Base-by-base conservation (phyloP, 2,329 filamentous ascomycete genomes). In the Magnaporthiopsis rhizophila region DNA sequence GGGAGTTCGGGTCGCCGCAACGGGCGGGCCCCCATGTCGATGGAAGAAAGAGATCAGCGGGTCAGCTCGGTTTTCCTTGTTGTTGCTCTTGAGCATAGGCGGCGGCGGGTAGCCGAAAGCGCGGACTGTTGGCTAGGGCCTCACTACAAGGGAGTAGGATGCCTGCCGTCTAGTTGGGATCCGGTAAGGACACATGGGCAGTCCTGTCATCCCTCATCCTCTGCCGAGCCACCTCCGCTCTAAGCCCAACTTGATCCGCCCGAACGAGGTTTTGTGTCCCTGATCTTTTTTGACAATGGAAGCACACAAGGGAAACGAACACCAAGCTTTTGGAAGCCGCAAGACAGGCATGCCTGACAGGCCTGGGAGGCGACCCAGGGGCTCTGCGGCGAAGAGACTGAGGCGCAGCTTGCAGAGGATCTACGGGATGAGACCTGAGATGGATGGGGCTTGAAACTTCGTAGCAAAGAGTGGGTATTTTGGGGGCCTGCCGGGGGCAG, bases 361-460 rank as follows among this genome's bases (percentile, higher is more conserved):
- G 57, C 24, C 28, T n/a, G 13, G 30, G 57, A 58, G 24, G 28
- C 21, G 24, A 8, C 57, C 24, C 57, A 28, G 28, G 24, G 57
- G 26, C 26, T 32, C 53, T 59, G 64, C 60, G 58, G 56, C 59
- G 63, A 59, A 66, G 64, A 66, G 65, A 65, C 63, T 66, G 72
- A 70, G 71, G 72, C 70, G 69, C 70, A 74, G 71, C 69, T 68
- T 58, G 65, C 68, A 68, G 69, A 73, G 71, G 76, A 78, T 78
- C 74, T 73, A 65, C 77, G 71, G 71, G 69, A 74, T 79, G 76
- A 79, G 74, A 79, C 77, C 74, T 66, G 68, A 69, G 67, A 73
- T 72, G 69, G 71, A 73, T 72, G 69, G 71, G 70, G 73, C 72
- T 72, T 78, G 76, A 78, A 78, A 79, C 76, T 69, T 68, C 69